Conservation (phyloP, 1,284 basidiomycete species). For the Sanghuangporus baumii region DNA sequence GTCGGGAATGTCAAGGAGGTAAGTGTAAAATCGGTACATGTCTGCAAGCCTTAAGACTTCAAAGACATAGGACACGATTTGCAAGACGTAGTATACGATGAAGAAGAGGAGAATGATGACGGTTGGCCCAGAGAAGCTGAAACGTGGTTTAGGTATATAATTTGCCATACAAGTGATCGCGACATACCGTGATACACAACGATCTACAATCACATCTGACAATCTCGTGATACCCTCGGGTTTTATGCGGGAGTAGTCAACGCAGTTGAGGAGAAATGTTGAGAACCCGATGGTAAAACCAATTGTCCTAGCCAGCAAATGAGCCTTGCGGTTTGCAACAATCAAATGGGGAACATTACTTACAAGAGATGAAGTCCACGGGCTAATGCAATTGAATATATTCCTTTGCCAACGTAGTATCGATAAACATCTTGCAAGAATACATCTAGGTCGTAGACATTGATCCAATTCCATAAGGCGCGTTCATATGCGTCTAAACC, state of each 20-base stretch:
- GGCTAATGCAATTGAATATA: constrained; percentile 88
- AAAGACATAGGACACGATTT: constrained; percentile 58
- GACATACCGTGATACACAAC: constrained; percentile 75
- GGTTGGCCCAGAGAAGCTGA: constrained; percentile 78
- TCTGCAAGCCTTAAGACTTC: constrained; percentile 74
- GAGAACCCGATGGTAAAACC: constrained; percentile 97
- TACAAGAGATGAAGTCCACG: constrained; percentile 89
- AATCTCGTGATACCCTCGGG: constrained; percentile 59
- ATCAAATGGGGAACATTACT: constrained; percentile 30
- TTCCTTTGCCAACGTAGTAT: constrained; percentile 95
- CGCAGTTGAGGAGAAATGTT: constrained; percentile 90
- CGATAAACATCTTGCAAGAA: constrained; percentile 94
- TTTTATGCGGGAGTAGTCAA: constrained; percentile 83
- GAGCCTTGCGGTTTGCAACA: constrained; percentile 19
- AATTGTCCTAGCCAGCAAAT: constrained; percentile 63
- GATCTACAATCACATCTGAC: constrained; percentile 73
- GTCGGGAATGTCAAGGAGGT: constrained; percentile 72
- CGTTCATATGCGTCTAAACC: constrained; percentile 82
- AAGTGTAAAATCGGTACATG: constrained; percentile 90
- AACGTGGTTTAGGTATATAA: constrained; percentile 12
- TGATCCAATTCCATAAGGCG: constrained; percentile 98
- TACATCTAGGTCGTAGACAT: constrained; percentile 92
- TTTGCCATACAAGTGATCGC: not conserved
- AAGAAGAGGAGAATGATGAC: constrained; percentile 80
- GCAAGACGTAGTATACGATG: constrained; percentile 75